Base-by-base conservation (phyloP, 805 yeast species). In the Saccharomyces mikatae region DNA sequence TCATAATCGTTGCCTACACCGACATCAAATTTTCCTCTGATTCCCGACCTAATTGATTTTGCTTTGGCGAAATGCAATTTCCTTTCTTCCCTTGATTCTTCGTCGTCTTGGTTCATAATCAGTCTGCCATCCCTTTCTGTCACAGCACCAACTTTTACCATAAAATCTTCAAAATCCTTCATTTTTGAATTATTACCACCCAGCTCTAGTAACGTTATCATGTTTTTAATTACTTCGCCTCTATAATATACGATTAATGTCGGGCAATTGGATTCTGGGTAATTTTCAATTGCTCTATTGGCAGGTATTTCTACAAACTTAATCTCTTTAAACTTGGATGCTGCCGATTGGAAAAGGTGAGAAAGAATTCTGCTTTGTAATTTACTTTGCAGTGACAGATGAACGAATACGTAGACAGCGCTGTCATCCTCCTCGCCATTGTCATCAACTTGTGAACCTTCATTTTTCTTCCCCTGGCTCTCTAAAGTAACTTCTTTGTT, bases 281-380 rank as follows among this genome's bases (percentile, higher is more conserved):
- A 94, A 65, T 85, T 84, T 64, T 92, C 98, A 59, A 91, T 86
- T 52, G 97, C 96, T 69, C 97, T 82, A 55, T 81, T 78, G 26
- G 88, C 96, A n/a, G 87, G 85, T 50, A 94, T 94, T 62, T 94
- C 97, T 47, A 89, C 92, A 66, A 94, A 87, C 70, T 94, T 94
- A 61, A 92, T 71, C 64, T 94, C 96, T 24, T 81, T 80, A 67
- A 81, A 92, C 63, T 81, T 85, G 1, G 71, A 65, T 0, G 98
- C 94, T 14, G 82, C 67, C 14, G 76, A 71, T 10, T 66, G 64
- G 60, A 87, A 76, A n/a, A 89, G 64, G 2, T 82, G 78, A 0
- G 82, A 72, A 49, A 92, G 72, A 10, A 91, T 71, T 56, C 96
- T 78, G 49, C 94, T 84, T 69, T 90, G 96, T 28, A 86, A 68